Conservation (phyloP, 2,329 filamentous ascomycete genomes). For the Fusarium annulatum region DNA sequence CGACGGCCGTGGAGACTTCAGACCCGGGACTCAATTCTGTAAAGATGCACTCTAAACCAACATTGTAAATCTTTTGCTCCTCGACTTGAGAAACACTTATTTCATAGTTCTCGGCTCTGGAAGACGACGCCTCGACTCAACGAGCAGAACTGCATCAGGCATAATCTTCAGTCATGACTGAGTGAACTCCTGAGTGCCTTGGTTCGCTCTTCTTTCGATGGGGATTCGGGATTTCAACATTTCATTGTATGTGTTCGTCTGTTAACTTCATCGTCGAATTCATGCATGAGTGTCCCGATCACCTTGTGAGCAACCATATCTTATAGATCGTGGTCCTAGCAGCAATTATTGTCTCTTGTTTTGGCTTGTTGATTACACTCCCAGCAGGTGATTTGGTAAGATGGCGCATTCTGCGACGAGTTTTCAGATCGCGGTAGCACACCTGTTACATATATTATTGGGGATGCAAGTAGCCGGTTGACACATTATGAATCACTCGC, state of each 20-base stretch:
- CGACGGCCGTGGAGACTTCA: not conserved
- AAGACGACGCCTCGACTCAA: not conserved
- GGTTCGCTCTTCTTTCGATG: not conserved
- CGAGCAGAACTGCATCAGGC: not conserved
- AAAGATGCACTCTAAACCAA: not conserved
- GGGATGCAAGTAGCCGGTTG: constrained; percentile 20
- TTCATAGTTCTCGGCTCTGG: not conserved
- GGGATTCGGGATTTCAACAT: not conserved
- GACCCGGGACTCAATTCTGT: not conserved
- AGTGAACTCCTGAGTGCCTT: not conserved
- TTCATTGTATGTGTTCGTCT: not conserved
- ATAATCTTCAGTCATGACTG: not conserved
- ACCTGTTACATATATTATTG: constrained; percentile 7
- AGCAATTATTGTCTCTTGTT: not conserved
- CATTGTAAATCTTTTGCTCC: not conserved
- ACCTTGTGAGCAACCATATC: not conserved
- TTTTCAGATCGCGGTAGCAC: constrained; percentile 10
- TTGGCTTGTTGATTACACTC: not conserved
- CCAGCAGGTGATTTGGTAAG: not conserved
- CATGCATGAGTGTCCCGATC: not conserved
- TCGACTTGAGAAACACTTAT: not conserved
- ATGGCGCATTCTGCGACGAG: not conserved
- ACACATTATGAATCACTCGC: constrained; percentile 7
- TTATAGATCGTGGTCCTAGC: not conserved
- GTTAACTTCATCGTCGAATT: not conserved